Conservation (phyloP, 148 eudicot species). For the Rhododendron molle region DNA sequence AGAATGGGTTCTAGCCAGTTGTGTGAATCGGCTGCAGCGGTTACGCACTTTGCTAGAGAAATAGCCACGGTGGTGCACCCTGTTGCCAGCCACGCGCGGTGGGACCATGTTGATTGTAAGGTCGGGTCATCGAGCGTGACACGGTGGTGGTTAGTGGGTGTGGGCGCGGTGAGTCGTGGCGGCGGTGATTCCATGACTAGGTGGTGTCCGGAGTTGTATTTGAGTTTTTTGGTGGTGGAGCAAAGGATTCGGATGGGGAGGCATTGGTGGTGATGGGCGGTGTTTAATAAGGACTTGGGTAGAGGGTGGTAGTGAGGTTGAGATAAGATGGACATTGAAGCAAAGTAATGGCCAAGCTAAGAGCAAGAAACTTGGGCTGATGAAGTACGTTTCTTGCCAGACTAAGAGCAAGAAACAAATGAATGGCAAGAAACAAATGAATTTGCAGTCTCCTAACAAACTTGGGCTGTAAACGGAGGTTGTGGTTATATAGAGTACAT, state of each 20-base stretch:
- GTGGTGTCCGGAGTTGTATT: neutral
- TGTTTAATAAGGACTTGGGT: neutral
- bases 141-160: slow-evolving; percentile 9
- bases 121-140: slow-evolving; percentile 40
- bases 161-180: neutral
- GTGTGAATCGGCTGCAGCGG: slow-evolving; percentile 32
- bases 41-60: slow-evolving; percentile 49
- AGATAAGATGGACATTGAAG: slow-evolving; percentile 50
- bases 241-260: slow-evolving; percentile 24
- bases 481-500: neutral
- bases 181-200: slow-evolving; percentile 11
- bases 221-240: slow-evolving; percentile 22
- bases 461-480: neutral
- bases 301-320: slow-evolving; percentile 34
- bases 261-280: neutral
- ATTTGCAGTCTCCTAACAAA: too few relatives aligned
- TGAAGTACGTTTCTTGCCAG: neutral
- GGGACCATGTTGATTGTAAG: slow-evolving; percentile 63
- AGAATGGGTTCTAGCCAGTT: slow-evolving; percentile 50
- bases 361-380: neutral
- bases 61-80: slow-evolving; percentile 67
- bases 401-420: too few relatives aligned
- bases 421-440: too few relatives aligned
- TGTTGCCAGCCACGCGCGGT: slow-evolving; percentile 66
- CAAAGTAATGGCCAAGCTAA: neutral